Base-by-base conservation (phyloP, 2,329 filamentous ascomycete genomes). In the Aspergillus tamarii region DNA sequence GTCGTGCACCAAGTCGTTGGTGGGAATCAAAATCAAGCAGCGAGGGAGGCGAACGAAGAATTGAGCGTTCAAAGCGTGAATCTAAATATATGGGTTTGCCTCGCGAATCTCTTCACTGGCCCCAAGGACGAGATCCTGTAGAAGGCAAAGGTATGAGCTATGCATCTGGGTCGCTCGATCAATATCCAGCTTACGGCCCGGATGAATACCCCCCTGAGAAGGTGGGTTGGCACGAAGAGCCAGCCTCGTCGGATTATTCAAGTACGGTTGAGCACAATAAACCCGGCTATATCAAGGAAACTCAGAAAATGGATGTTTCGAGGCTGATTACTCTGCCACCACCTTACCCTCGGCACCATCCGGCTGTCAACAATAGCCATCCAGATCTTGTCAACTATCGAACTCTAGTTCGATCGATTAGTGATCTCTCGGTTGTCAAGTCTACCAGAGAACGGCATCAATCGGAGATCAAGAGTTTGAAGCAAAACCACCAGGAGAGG, bases 81-180 rank as follows among this genome's bases (percentile, higher is more conserved):
- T 95, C 93, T 2, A 97, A 97, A 76, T 98, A 97, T 73, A 98
- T 98, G 94, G 93, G 94, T 4, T 84, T 98, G 43, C 89, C 90
- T 4, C 91, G 91, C 70, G 92, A 91, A 70, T 87, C 87, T 11
- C 82, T 93, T 28, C 91, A 94, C 71, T 92, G 89, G 87, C 82
- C 87, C 48, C 77, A 79, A 21, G 78, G 82, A 64, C 74, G 70
- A 32, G 69, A 69, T 21, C 68, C 72, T 39, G 66, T 62, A 3
- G 71, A 70, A 19, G 67, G 67, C 12, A 71, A 74, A 23, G 72
- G 74, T 52, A 64, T 69, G 30, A 70, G 67, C 46, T 41, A 66
- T 53, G 57, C 60, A 16, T 69, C 65, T 39, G 72, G 69, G 52
- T 70, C 70, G 32, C 67, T 65, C 3, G 69, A 64, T 39, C 74